Percentiles rank a stretch among this genome's conserved stretches.
These are phyloP conservation scores for Aphanocladium album DNA, from an alignment of 2,329 filamentous ascomycete species.

Conservation along the genomic window DNA sequence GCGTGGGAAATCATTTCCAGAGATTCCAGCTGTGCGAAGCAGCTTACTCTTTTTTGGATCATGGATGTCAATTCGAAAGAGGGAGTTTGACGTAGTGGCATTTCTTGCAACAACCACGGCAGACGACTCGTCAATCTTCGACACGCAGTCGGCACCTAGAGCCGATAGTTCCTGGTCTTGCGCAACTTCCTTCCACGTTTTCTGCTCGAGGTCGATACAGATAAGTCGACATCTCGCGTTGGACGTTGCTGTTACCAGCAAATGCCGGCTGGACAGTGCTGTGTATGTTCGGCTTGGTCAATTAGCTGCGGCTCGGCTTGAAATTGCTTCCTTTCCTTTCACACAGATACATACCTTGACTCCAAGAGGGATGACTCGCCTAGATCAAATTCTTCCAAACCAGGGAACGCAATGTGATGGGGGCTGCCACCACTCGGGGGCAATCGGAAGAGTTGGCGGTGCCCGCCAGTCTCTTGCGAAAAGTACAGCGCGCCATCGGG, in stretches of 20 bases:
- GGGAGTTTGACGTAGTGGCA: conserved; percentile 23
- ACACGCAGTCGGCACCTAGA: conserved; percentile 30
- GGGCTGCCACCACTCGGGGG: conserved; percentile 22
- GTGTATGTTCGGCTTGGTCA: conserved; percentile 33
- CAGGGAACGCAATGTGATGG: conserved; percentile 28
- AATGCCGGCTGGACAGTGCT: conserved; percentile 28
- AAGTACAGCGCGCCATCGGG: conserved; percentile 45
- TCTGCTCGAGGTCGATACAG: conserved; percentile 32
- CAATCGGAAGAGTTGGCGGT: conserved; percentile 43
- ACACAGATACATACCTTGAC: conserved; percentile 24
- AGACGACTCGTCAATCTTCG: conserved; percentile 28
- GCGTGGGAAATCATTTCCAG: conserved; percentile 25
- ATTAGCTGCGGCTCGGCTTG: conserved; percentile 2
- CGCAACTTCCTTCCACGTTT: conserved; percentile 27
- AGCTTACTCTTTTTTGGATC: conserved; percentile 21
- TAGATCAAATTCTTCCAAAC: conserved; percentile 37
- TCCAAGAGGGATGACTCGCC: conserved; percentile 28
- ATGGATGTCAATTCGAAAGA: conserved; percentile 32
- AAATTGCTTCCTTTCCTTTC: no score
- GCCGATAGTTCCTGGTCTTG: conserved; percentile 26
- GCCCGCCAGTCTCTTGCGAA: conserved; percentile 40
- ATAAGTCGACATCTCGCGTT: conserved; percentile 32
- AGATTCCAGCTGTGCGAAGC: conserved; percentile 28
- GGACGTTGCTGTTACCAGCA: conserved; percentile 30
- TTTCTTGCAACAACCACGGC: conserved; percentile 36